Percentiles rank a stretch among this genome's conserved stretches.
phyloP scores from a whole-genome alignment of 2,329 filamentous ascomycete genomes.

The Paracoccidioides brasiliensis region DNA sequence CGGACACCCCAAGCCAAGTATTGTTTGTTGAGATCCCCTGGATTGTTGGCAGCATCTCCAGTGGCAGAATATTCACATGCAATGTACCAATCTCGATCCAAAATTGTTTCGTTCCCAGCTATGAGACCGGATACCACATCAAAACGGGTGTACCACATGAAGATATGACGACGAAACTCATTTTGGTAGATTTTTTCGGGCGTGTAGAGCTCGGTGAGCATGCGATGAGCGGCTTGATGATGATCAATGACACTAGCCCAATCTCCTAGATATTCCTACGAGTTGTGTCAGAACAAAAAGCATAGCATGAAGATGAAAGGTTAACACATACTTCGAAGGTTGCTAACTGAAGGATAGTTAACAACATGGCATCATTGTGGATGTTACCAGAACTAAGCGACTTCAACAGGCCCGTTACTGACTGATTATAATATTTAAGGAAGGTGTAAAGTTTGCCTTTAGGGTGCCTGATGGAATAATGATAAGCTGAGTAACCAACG shows the following conservation, averaged over 20 bases:
- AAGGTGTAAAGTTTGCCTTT: constrained; percentile 68
- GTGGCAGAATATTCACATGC: constrained; percentile 50
- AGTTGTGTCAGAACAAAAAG: background rate
- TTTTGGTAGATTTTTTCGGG: constrained; percentile 62
- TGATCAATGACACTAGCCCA: constrained; percentile 91
- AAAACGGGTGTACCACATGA: constrained; percentile 84
- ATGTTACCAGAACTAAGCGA: constrained; percentile 58
- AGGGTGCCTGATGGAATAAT: constrained; percentile 57
- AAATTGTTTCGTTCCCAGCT: constrained; percentile 59
- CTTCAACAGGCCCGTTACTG: constrained; percentile 61
- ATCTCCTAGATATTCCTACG: constrained; percentile 81
- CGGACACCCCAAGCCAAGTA: constrained; percentile 54
- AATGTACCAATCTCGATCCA: constrained; percentile 68
- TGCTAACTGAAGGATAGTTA: constrained; percentile 83
- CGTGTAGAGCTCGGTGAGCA: constrained; percentile 65
- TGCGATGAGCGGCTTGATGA: constrained; percentile 74
- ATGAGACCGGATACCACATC: constrained; percentile 75
- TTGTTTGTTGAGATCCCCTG: constrained; percentile 50
- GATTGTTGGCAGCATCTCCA: constrained; percentile 45
- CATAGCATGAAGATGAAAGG: constrained; percentile 2
- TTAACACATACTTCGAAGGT: constrained; percentile 65
- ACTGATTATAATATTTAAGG: constrained; percentile 78
- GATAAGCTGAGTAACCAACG: constrained; percentile 80
- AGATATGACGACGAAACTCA: constrained; percentile 56
- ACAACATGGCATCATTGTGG: constrained; percentile 58